Percentiles rank a stretch among this genome's conserved stretches.
Evolutionary conservation across 1,284 basidiomycete genomes (phyloP).

Genomic region (Xerocomus cyaneibrunnescens): DNA sequence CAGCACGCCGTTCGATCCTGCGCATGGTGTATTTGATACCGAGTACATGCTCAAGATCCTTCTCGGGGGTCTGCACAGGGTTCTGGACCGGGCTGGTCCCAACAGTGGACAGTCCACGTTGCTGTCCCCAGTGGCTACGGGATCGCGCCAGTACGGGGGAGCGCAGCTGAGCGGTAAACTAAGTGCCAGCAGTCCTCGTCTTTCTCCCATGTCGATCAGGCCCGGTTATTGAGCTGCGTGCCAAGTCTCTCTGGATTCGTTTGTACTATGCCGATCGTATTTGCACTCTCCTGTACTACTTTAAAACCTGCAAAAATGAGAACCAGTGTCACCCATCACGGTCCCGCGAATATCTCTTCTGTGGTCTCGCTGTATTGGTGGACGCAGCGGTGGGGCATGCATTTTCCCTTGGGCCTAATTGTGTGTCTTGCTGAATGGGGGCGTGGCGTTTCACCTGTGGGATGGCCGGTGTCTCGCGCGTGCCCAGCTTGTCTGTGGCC

Average conservation of each 20-base stretch:
- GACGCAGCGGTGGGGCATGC: not conserved
- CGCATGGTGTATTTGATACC: constrained; percentile 35
- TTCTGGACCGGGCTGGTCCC: constrained; percentile 14
- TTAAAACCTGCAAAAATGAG: not conserved
- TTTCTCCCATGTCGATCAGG: constrained; percentile 11
- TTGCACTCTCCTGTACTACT: not conserved
- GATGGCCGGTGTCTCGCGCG: no score
- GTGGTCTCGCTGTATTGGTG: not conserved
- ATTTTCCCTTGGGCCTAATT: no score
- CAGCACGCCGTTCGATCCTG: constrained; percentile 40
- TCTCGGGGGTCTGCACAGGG: constrained; percentile 40
- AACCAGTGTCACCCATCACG: not conserved
- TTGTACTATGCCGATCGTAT: not conserved
- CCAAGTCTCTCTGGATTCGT: not conserved
- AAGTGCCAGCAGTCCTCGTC: constrained; percentile 12
- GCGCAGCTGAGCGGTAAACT: no score
- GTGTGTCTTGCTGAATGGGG: not conserved
- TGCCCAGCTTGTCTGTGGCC: no score
- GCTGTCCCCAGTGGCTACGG: constrained; percentile 10
- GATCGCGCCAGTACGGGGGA: no score
- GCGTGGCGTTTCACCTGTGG: not conserved
- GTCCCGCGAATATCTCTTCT: not conserved
- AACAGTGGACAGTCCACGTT: constrained; percentile 14
- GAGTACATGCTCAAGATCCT: constrained; percentile 46
- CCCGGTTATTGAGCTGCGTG: constrained; percentile 13